Conservation (phyloP, 768 basidiomycete genomes). For the Phaeotremella fagi region DNA sequence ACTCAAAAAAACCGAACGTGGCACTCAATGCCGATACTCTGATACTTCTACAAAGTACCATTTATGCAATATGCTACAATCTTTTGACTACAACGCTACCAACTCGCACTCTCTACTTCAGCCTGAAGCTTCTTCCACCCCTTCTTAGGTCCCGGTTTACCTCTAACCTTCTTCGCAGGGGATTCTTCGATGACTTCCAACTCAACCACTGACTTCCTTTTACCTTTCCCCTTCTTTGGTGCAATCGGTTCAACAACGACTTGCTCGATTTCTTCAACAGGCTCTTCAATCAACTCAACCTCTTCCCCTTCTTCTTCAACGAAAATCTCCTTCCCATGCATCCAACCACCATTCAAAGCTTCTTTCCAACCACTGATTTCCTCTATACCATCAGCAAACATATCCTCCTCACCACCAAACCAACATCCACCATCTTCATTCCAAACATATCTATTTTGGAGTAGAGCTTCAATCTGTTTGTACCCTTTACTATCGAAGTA, state of each 20-base stretch:
- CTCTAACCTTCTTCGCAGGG: too few species aligned
- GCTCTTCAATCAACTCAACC: background rate
- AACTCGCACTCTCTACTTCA: too few species aligned
- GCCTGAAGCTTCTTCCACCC: too few species aligned
- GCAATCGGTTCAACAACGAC: background rate
- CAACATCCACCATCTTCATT: constrained; percentile 33
- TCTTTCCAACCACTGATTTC: constrained; percentile 36
- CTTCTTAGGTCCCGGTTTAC: too few species aligned
- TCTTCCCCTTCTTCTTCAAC: background rate
- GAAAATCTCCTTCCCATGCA: constrained; percentile 17
- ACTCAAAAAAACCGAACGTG: background rate
- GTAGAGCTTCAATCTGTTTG: constrained; percentile 58
- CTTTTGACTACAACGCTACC: background rate
- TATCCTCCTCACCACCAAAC: constrained; percentile 38
- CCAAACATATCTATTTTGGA: constrained; percentile 71
- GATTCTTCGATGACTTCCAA: too few species aligned
- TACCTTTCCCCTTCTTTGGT: background rate
- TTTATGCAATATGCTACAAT: background rate
- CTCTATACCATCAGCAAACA: constrained; percentile 34
- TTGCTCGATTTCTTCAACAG: background rate
- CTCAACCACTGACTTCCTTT: too few species aligned
- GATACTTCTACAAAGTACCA: background rate
- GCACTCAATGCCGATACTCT: background rate
- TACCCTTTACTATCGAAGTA: constrained; percentile 70
- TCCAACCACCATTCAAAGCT: constrained; percentile 34